Evolutionary conservation across 177 flowering plant species (phyloP).

Genomic region (Telopea speciosissima): DNA sequence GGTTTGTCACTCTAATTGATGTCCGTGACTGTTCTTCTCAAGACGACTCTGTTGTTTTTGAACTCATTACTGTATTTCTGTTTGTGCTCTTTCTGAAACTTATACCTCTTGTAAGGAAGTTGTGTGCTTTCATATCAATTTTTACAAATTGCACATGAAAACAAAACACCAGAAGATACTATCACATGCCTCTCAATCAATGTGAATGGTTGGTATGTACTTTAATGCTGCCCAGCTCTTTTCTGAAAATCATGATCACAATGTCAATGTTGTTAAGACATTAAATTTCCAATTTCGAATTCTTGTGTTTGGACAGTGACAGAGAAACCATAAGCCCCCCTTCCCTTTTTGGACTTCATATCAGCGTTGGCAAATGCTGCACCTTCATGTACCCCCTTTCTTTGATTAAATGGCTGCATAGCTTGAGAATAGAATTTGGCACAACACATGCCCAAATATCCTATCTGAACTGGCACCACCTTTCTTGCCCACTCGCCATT

Average conservation of each 20-base stretch:
- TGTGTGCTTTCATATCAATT: background rate
- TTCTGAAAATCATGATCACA: background rate
- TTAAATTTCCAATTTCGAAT: background rate
- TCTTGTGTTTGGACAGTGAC: background rate
- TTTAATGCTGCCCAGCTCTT: background rate
- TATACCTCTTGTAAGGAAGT: background rate
- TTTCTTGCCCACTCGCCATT: no score
- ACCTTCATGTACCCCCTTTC: background rate
- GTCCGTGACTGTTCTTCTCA: constrained; percentile 35
- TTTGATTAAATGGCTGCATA: background rate
- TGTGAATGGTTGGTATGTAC: background rate
- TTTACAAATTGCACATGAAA: no score
- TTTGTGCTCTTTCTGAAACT: background rate
- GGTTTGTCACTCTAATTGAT: constrained; percentile 94
- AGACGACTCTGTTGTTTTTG: background rate
- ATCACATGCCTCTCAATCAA: background rate
- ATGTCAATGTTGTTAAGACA: background rate
- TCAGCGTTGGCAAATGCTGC: background rate
- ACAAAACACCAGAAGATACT: background rate
- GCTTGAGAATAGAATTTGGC: background rate
- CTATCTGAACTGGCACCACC: background rate
- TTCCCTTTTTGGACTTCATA: background rate
- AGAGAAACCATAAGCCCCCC: background rate
- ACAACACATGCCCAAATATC: background rate
- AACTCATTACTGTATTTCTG: background rate